A percentile compares a stretch with the other conserved stretches of the same genome.
Conservation (phyloP, 352 stramenopile genomes). For the Globisporangium canariense region DNA sequence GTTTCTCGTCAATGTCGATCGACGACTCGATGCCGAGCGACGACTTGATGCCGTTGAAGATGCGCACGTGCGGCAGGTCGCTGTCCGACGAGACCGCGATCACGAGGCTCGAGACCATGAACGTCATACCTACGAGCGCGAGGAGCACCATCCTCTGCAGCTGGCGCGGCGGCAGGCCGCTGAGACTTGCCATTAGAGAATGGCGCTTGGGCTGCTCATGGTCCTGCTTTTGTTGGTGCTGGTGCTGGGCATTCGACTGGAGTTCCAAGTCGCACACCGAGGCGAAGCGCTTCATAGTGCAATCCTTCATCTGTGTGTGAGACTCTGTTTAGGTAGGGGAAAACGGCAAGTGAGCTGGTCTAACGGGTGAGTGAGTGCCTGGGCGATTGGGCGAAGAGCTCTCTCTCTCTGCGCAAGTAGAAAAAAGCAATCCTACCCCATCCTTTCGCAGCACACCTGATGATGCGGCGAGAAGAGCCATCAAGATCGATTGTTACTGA, state of each 20-base stretch:
- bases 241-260: neutral
- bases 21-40: slow-evolving; percentile 7
- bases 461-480: slow-evolving; percentile 8
- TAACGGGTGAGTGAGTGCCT: neutral
- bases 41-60: slow-evolving; percentile 12
- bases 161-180: slow-evolving; percentile 1
- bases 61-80: slow-evolving; percentile 1
- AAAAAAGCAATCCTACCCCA: slow-evolving; percentile 1
- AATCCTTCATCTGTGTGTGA: neutral
- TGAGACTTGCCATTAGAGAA: neutral
- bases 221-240: neutral
- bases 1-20: neutral
- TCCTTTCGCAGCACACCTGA: slow-evolving; percentile 2
- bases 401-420: neutral
- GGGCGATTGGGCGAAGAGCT: slow-evolving; percentile 6
- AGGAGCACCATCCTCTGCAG: slow-evolving; percentile 11
- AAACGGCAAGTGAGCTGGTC: slow-evolving; percentile 5
- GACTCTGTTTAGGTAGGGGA: neutral
- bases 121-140: slow-evolving; percentile 1
- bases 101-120: slow-evolving; percentile 11
- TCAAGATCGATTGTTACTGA: neutral
- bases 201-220: neutral
- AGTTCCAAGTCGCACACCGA: slow-evolving; percentile 17
- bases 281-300: slow-evolving; percentile 14
- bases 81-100: slow-evolving; percentile 8